These are phyloP conservation scores for Paracoccidioides lutzii DNA, from an alignment of 2,329 filamentous ascomycete species.

Conservation along the genomic window DNA sequence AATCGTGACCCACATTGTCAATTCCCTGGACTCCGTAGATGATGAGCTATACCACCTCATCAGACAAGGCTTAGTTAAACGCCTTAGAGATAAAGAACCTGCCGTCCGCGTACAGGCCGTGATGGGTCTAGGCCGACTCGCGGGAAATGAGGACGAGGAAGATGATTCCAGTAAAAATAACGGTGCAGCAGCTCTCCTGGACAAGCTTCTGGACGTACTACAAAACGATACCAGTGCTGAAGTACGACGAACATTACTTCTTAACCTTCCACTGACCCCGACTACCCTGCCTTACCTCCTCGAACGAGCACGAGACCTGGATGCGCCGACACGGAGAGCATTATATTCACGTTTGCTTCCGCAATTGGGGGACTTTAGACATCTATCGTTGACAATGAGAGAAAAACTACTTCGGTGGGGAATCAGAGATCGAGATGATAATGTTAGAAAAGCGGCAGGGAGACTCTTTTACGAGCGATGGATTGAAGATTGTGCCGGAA, in stretches of 20 bases:
- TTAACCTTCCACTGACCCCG: slow-evolving; percentile 79
- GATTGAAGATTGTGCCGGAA: slow-evolving; percentile 85
- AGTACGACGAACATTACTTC: slow-evolving; percentile 72
- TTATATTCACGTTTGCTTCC: slow-evolving; percentile 81
- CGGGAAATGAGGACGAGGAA: slow-evolving; percentile 55
- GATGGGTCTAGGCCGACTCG: slow-evolving; percentile 72
- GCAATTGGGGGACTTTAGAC: slow-evolving; percentile 82
- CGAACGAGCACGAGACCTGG: slow-evolving; percentile 80
- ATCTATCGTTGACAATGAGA: slow-evolving; percentile 82
- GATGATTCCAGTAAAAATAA: slow-evolving; percentile 59
- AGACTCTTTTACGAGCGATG: slow-evolving; percentile 88
- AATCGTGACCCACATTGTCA: slow-evolving; percentile 79
- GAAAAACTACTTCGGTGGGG: slow-evolving; percentile 95
- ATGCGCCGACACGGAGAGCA: slow-evolving; percentile 68
- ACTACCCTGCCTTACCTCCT: slow-evolving; percentile 74
- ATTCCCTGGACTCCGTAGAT: slow-evolving; percentile 82
- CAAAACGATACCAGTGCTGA: slow-evolving; percentile 93
- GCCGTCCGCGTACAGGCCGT: slow-evolving; percentile 88
- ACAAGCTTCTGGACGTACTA: slow-evolving; percentile 74
- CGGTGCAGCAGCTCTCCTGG: slow-evolving; percentile 55
- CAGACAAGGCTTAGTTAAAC: slow-evolving; percentile 63
- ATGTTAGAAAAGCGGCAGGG: slow-evolving; percentile 80
- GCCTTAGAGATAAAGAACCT: slow-evolving; percentile 86
- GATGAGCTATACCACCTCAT: slow-evolving; percentile 80
- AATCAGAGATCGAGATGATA: slow-evolving; percentile 82